These are phyloP conservation scores for Xylaria sp. DNA, from an alignment of 2,329 filamentous ascomycete genomes.

Conservation along the genomic window DNA sequence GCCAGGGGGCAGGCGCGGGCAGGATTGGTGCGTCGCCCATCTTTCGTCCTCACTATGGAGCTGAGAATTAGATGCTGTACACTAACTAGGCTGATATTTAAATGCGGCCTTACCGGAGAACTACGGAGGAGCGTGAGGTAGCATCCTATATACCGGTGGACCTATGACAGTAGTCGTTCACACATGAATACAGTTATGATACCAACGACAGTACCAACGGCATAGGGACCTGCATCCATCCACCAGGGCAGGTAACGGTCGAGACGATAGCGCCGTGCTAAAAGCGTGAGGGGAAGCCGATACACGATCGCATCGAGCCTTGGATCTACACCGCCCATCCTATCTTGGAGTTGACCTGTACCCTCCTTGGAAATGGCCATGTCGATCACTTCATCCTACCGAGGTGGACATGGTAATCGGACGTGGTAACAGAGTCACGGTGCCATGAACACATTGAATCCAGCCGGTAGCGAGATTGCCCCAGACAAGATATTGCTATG, in stretches of 20 bases:
- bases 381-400: background rate
- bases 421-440: background rate
- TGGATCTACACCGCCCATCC: slow-evolving; percentile 1
- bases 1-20: slow-evolving; percentile 56
- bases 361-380: background rate
- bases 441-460: background rate
- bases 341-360: background rate
- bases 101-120: background rate
- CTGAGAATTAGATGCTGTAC: background rate
- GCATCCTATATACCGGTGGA: background rate
- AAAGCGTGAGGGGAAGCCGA: background rate
- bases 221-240: background rate
- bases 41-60: background rate
- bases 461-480: background rate
- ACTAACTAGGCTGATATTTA: background rate
- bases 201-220: background rate
- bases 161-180: background rate
- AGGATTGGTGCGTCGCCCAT: slow-evolving; percentile 40
- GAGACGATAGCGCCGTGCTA: background rate
- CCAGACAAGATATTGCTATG: background rate
- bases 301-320: background rate
- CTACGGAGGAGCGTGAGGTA: background rate
- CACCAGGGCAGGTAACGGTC: background rate
- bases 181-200: background rate
- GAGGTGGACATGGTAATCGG: background rate